Base-by-base conservation (phyloP, 2,329 filamentous ascomycete genomes). In the Talaromyces sp. region DNA sequence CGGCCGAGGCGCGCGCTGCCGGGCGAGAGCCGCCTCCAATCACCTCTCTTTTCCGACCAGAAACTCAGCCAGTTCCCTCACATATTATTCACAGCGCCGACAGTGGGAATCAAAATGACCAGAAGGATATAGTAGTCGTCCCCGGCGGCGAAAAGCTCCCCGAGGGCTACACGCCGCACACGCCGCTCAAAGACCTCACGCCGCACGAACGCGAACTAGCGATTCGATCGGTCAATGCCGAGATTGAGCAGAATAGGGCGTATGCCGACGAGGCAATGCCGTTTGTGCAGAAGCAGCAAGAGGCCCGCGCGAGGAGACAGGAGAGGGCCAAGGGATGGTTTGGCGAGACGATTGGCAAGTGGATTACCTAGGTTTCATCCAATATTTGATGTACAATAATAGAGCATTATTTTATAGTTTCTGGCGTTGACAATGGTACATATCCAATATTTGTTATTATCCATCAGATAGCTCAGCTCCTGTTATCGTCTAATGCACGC, bases 1-100 rank as follows among this genome's bases (percentile, higher is more conserved):
- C 90, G n/a, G 86, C 89, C 65, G 83, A 87, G 75, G 75, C 85
- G 70, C 65, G 75, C 70, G 69, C 79, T 69, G 69, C 76, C 44
- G 76, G 77, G 28, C 58, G 66, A 44, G 76, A 79, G 53, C 73
- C 78, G 47, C 78, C 79, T 18, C 74, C 76, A 31, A 71, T 80
- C 28, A 73, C 72, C 8, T 80, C 78, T 5, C 72, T 82, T 7
- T 80, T 82, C 68, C 73, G 79, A 53, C 73, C 78, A 4, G 66
- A 74, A 52, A 65, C 67, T 6, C 65, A 69, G 62, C 63, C 68
- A 4, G 31, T 67, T 18, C n/a, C 61, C 7, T 40, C 51, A 18
- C 5, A 18, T 16, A 5, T 5, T 18, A 42, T 16, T 27, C 18
- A 53, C 50, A 31, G 27, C 50, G 28, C 27, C 50, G 50, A 28